Conservation (phyloP, 2,329 filamentous ascomycete species). For the Aspergillus novoparasiticus region DNA sequence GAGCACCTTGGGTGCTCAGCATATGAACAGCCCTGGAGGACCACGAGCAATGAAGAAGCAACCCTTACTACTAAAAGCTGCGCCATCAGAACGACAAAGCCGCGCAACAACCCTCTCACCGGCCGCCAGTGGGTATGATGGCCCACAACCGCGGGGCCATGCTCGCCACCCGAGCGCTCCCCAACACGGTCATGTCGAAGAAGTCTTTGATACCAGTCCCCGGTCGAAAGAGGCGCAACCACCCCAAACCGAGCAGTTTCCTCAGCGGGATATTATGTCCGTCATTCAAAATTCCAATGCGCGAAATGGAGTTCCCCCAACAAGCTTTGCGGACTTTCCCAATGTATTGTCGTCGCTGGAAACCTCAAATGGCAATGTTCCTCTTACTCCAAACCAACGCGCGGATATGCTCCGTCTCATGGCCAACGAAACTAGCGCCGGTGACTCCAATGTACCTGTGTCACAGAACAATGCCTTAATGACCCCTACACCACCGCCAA, state of each 20-base stretch:
- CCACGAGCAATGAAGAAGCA: constrained; percentile 50
- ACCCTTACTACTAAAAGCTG: constrained; percentile 50
- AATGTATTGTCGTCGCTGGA: constrained; percentile 50
- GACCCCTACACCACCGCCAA: constrained; percentile 56
- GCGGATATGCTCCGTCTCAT: constrained; percentile 52
- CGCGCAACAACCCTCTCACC: constrained; percentile 44
- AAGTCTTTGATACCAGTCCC: constrained; percentile 47
- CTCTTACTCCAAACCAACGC: constrained; percentile 49
- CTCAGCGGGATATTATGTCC: constrained; percentile 52
- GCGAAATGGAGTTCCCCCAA: constrained; percentile 41
- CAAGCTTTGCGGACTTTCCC: constrained; percentile 46
- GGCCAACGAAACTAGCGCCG: constrained; percentile 48
- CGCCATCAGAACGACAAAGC: constrained; percentile 33
- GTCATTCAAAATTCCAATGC: constrained; percentile 52
- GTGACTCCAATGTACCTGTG: constrained; percentile 40
- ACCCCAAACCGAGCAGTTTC: constrained; percentile 28
- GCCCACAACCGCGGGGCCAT: constrained; percentile 30
- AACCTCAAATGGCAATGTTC: constrained; percentile 44
- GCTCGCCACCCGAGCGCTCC: constrained; percentile 34
- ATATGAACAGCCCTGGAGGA: constrained; percentile 37
- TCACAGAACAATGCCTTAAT: constrained; percentile 59
- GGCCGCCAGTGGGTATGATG: constrained; percentile 35
- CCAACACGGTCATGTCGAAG: constrained; percentile 44
- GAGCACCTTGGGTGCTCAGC: constrained; percentile 35
- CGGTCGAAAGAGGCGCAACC: constrained; percentile 24